Evolutionary conservation across 345 rosid species (phyloP).

Genomic region (Carallia brachiata): DNA sequence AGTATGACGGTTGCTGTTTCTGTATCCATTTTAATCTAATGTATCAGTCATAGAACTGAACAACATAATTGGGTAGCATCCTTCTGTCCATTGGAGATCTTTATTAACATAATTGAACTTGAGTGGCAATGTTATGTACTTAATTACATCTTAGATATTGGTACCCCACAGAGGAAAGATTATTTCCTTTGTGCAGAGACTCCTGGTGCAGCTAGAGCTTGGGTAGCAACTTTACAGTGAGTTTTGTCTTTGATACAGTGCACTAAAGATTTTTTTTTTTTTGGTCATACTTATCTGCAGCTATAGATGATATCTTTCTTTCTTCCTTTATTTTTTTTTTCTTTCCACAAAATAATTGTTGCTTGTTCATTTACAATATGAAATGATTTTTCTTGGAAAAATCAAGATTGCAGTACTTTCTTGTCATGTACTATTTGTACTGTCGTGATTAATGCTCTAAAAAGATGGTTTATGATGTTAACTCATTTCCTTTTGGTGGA

Average conservation of each 20-base stretch:
- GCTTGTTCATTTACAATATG: background rate
- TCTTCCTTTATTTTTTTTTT: no score
- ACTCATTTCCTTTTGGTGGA: background rate
- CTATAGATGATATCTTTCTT: background rate
- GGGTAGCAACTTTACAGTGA: slow-evolving; percentile 96
- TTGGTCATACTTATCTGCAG: background rate
- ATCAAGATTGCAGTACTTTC: background rate
- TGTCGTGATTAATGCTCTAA: no score
- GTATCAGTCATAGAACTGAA: background rate
- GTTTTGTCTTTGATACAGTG: slow-evolving; percentile 25
- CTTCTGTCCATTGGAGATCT: slow-evolving; percentile 6
- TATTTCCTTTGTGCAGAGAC: slow-evolving; percentile 97
- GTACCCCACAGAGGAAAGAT: slow-evolving; percentile 95
- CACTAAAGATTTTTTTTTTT: background rate
- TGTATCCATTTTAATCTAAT: slow-evolving; percentile 65
- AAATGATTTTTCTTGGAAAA: background rate
- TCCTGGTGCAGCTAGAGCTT: slow-evolving; percentile 96
- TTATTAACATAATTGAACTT: slow-evolving; percentile 1
- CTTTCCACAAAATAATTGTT: background rate
- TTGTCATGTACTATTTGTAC: no score
- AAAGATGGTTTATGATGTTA: no score
- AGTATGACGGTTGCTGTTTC: slow-evolving; percentile 91
- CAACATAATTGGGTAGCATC: slow-evolving; percentile 4
- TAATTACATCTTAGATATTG: slow-evolving; percentile 67
- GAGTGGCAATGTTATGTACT: slow-evolving; percentile 16